A percentile compares a stretch with the other conserved stretches of the same genome.
phyloP scores from a whole-genome alignment of 1,284 basidiomycete genomes.

The Ceratobasidium theobromae region DNA sequence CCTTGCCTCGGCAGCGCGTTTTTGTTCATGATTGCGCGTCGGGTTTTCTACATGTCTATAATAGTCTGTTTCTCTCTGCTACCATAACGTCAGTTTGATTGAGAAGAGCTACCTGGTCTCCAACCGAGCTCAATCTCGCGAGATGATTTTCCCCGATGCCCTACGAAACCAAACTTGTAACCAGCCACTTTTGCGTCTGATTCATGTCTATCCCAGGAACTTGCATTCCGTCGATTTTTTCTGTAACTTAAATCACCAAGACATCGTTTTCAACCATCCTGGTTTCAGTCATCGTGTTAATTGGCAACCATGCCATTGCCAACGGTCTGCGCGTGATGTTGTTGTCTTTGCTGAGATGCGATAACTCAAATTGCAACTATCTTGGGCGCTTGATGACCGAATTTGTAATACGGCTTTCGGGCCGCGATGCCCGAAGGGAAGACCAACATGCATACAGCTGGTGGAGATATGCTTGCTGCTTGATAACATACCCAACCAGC shows the following conservation, averaged over 20 bases:
- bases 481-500: too few species aligned
- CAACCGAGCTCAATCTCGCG: not conserved
- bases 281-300: slow-evolving; percentile 17
- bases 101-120: not conserved
- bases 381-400: not conserved
- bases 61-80: not conserved
- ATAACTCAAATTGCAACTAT: slow-evolving; percentile 1
- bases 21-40: not conserved
- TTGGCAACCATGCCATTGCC: slow-evolving; percentile 8
- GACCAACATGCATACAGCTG: too few species aligned
- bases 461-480: too few species aligned
- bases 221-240: not conserved
- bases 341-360: not conserved
- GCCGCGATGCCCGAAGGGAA: too few species aligned
- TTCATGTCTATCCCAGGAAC: not conserved
- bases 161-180: not conserved
- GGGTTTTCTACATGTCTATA: not conserved
- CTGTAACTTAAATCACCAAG: slow-evolving; percentile 23
- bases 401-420: not conserved
- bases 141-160: not conserved
- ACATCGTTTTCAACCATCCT: slow-evolving; percentile 5
- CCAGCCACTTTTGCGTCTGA: not conserved
- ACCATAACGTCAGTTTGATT: not conserved
- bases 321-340: slow-evolving; percentile 22
- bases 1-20: not conserved